phyloP scores from a whole-genome alignment of 1,284 basidiomycete species.

The Sporisorium graminicola region DNA sequence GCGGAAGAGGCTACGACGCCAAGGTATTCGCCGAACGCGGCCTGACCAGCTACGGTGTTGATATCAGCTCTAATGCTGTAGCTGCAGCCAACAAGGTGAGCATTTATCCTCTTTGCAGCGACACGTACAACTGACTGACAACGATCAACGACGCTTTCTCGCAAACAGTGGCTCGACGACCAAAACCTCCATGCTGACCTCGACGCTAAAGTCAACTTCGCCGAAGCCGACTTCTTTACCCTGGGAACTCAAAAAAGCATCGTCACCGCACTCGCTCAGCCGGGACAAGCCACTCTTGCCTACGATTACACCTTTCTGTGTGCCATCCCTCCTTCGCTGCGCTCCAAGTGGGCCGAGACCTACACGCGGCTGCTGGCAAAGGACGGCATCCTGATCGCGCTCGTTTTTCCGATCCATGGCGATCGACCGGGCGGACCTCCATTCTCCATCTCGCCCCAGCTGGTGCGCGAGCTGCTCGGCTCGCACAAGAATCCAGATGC shows the following conservation, averaged over 20 bases:
- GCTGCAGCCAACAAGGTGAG: conserved; percentile 46
- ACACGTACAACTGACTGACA: background rate
- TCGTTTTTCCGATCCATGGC: conserved; percentile 59
- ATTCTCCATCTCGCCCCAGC: conserved; percentile 47
- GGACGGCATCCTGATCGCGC: conserved; percentile 46
- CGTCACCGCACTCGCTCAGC: conserved; percentile 18
- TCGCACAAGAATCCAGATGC: conserved; percentile 25
- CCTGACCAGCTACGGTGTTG: conserved; percentile 42
- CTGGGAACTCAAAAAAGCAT: conserved; percentile 31
- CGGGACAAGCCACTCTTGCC: conserved; percentile 25
- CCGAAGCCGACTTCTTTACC: conserved; percentile 51
- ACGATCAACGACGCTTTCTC: background rate
- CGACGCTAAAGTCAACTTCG: conserved; percentile 27
- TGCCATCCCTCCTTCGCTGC: conserved; percentile 52
- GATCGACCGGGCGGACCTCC: conserved; percentile 56
- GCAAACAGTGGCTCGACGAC: conserved; percentile 41
- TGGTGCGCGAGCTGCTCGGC: conserved; percentile 38
- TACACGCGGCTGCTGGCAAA: conserved; percentile 50
- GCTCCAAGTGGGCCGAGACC: conserved; percentile 50
- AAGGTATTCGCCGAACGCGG: conserved; percentile 49
- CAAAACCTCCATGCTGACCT: conserved; percentile 23
- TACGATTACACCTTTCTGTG: conserved; percentile 65
- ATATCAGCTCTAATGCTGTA: conserved; percentile 51
- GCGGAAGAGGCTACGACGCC: conserved; percentile 54
- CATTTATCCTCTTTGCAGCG: too few species aligned